A percentile compares a stretch with the other conserved stretches of the same genome.
These are phyloP conservation scores for Pichia nanzhaoensis DNA, from an alignment of 805 yeast species.

Conservation along the genomic window DNA sequence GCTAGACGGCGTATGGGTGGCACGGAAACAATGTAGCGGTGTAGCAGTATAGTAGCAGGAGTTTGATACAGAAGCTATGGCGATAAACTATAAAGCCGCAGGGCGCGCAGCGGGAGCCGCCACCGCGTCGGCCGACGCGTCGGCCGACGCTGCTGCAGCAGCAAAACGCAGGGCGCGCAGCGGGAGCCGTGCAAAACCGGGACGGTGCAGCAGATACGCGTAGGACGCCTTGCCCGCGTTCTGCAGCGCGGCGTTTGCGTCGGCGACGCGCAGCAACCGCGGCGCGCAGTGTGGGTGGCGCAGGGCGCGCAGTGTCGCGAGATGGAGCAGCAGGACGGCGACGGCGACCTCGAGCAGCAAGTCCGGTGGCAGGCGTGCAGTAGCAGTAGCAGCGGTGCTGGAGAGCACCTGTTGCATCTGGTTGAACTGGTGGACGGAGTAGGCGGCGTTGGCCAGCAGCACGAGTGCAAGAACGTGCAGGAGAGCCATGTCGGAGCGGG, in stretches of 20 bases:
- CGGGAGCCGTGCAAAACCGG: no score
- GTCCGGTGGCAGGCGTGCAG: not conserved
- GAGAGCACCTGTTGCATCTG: not conserved
- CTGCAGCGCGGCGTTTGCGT: not conserved
- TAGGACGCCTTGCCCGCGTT: no score
- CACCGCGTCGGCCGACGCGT: not conserved
- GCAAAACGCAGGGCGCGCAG: not conserved
- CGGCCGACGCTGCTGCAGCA: not conserved
- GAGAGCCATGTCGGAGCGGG: no score
- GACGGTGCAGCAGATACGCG: not conserved
- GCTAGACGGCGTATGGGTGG: no score
- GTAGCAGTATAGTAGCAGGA: no score
- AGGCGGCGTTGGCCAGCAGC: constrained; percentile 6
- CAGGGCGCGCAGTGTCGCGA: no score
- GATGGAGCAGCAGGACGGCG: not conserved
- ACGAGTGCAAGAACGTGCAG: not conserved
- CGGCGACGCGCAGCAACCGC: not conserved
- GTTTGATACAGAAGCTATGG: no score
- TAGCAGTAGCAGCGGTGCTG: not conserved
- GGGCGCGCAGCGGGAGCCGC: no score
- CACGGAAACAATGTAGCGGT: no score
- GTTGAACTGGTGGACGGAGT: constrained; percentile 1
- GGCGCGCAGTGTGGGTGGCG: no score
- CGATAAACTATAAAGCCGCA: no score
- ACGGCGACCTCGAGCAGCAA: not conserved